Conservation (phyloP, 176 grass and related monocot species). For the Olyra latifolia region DNA sequence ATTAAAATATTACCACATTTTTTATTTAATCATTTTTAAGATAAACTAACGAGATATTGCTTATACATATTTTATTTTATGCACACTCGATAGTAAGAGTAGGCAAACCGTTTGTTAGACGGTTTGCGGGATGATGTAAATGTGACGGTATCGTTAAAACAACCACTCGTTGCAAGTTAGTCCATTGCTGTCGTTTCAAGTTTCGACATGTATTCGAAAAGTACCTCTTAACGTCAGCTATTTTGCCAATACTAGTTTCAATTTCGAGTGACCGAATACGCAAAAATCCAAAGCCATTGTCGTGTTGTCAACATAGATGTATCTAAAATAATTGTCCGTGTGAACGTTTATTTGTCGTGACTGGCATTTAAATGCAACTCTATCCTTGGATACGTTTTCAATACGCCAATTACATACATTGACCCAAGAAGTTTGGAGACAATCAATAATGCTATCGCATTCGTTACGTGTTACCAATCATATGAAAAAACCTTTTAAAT, state of each 20-base stretch:
- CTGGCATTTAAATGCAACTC: accelerated
- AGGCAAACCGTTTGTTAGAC: background rate
- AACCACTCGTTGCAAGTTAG: background rate
- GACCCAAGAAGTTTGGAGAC: accelerated
- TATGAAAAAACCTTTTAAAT: accelerated
- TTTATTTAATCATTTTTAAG: background rate
- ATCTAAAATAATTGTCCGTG: background rate
- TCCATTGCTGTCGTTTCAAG: accelerated
- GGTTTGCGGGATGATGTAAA: background rate
- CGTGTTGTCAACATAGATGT: background rate
- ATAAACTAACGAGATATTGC: background rate
- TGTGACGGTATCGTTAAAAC: background rate
- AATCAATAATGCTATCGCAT: background rate
- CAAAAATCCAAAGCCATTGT: background rate
- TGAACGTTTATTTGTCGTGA: accelerated
- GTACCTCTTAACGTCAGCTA: background rate
- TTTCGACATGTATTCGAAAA: background rate
- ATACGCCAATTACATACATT: background rate
- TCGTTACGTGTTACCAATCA: background rate
- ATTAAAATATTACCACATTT: background rate
- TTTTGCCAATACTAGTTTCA: background rate
- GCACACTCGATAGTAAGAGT: background rate
- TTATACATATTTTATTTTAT: background rate
- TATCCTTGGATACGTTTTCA: accelerated
- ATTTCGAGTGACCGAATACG: too few species aligned